Conservation (phyloP, 2,329 filamentous ascomycete species). For the Colletotrichum cereale region DNA sequence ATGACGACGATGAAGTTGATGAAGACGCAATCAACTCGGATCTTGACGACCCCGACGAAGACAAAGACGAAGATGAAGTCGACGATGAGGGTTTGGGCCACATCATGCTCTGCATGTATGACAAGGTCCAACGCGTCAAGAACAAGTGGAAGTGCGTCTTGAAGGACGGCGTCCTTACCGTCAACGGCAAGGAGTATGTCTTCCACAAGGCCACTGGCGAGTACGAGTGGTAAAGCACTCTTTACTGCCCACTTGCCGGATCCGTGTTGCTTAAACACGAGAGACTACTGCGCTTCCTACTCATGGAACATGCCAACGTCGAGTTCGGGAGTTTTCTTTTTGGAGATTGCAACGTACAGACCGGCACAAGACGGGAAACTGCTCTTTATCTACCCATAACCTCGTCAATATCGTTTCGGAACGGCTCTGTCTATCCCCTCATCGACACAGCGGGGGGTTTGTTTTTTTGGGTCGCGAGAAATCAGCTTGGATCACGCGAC, state of each 20-base stretch:
- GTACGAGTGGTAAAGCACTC: constrained; percentile 85
- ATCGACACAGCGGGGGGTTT: neutral
- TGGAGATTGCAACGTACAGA: constrained; percentile 1
- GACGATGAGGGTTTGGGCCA: constrained; percentile 87
- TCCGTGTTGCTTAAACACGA: neutral
- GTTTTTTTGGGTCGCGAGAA: constrained; percentile 4
- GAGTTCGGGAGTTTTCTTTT: neutral
- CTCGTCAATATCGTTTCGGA: neutral
- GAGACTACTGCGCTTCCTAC: too few relatives aligned
- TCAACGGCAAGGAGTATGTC: constrained; percentile 94
- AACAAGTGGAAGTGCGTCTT: constrained; percentile 99
- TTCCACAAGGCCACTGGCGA: constrained; percentile 98
- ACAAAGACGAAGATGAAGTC: constrained; percentile 85
- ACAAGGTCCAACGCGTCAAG: constrained; percentile 99
- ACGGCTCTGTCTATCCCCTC: neutral
- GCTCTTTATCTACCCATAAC: neutral
- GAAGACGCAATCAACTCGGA: constrained; percentile 99
- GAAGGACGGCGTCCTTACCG: constrained; percentile 94
- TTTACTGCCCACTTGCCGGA: neutral
- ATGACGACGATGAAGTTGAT: constrained; percentile 74
- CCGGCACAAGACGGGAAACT: neutral
- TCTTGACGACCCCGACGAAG: constrained; percentile 93
- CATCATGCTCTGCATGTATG: constrained; percentile 99
- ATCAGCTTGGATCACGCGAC: constrained; percentile 5
- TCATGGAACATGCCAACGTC: neutral